Percentiles rank a stretch among this genome's conserved stretches.
Conservation (phyloP, 1,139 yeast species). For the Saccharomyces hybrid region DNA sequence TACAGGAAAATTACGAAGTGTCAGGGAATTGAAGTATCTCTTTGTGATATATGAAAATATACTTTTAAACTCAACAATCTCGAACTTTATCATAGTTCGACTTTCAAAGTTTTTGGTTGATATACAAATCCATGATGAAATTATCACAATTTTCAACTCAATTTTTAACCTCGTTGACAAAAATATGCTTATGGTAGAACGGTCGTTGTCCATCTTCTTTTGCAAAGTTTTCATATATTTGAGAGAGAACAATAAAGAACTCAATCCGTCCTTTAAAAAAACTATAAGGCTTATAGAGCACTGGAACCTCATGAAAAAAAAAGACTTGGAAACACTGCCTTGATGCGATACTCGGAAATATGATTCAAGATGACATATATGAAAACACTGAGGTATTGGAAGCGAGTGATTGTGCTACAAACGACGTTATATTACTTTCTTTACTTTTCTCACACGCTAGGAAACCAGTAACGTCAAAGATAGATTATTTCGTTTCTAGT, state of each 20-base stretch:
- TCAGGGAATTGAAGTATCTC: slow-evolving; percentile 15
- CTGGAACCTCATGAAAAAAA: background rate
- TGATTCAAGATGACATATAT: background rate
- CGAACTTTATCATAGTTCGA: background rate
- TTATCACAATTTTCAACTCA: background rate
- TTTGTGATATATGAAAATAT: slow-evolving; percentile 13
- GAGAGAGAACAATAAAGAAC: background rate
- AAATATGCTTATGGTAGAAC: background rate
- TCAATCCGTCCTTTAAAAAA: background rate
- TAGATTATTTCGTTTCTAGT: background rate
- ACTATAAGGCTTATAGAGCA: background rate
- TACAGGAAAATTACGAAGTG: slow-evolving; percentile 8
- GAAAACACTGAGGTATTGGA: background rate
- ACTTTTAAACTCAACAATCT: slow-evolving; percentile 1
- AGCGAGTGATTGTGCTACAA: background rate
- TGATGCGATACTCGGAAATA: background rate
- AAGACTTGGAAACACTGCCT: background rate
- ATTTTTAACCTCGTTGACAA: background rate
- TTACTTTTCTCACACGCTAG: slow-evolving; percentile 9
- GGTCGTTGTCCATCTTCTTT: background rate
- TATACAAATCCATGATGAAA: background rate
- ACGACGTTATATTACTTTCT: slow-evolving; percentile 9
- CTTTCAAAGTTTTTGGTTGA: slow-evolving; percentile 1
- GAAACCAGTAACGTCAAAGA: background rate
- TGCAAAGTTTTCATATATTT: background rate